These are phyloP conservation scores for Domatiomyces globalis DNA, from an alignment of 2,329 filamentous ascomycete genomes.

Conservation along the genomic window DNA sequence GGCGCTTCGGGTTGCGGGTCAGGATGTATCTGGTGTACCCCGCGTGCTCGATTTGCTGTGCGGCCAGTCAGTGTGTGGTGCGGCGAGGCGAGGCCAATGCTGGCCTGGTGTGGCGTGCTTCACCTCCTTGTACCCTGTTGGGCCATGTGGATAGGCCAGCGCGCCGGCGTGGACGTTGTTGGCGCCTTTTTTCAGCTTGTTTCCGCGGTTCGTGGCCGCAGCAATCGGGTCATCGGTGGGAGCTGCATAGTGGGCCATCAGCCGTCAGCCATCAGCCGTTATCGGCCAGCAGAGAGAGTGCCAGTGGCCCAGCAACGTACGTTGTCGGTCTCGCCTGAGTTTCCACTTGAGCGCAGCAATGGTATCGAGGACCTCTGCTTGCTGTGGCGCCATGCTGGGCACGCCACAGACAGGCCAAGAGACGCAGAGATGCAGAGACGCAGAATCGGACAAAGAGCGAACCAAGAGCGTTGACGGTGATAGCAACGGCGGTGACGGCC, in stretches of 20 bases:
- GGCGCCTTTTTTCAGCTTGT: constrained; percentile 47
- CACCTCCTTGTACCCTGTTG: constrained; percentile 44
- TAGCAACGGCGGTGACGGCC: not conserved
- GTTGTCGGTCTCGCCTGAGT: constrained; percentile 33
- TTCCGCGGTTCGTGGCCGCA: constrained; percentile 44
- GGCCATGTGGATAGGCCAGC: constrained; percentile 37
- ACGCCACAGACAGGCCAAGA: not conserved
- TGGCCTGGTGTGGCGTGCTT: constrained; percentile 3
- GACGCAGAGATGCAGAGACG: not conserved
- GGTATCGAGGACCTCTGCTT: constrained; percentile 34
- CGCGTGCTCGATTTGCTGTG: constrained; percentile 45
- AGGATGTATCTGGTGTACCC: constrained; percentile 48
- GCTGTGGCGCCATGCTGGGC: constrained; percentile 15
- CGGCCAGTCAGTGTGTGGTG: constrained; percentile 4
- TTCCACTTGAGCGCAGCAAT: constrained; percentile 42
- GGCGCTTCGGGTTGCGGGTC: constrained; percentile 43
- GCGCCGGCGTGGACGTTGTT: constrained; percentile 42
- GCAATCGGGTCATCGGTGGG: constrained; percentile 38
- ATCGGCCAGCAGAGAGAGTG: not conserved
- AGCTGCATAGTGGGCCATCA: constrained; percentile 2
- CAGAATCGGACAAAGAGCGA: not conserved
- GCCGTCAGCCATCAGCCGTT: not conserved
- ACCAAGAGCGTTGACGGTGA: not conserved
- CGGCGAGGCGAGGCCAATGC: not conserved
- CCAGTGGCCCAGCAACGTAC: constrained; percentile 20